Evolutionary conservation across 768 basidiomycete genomes (phyloP).

Genomic region (Pulveroboletus ravenelii): DNA sequence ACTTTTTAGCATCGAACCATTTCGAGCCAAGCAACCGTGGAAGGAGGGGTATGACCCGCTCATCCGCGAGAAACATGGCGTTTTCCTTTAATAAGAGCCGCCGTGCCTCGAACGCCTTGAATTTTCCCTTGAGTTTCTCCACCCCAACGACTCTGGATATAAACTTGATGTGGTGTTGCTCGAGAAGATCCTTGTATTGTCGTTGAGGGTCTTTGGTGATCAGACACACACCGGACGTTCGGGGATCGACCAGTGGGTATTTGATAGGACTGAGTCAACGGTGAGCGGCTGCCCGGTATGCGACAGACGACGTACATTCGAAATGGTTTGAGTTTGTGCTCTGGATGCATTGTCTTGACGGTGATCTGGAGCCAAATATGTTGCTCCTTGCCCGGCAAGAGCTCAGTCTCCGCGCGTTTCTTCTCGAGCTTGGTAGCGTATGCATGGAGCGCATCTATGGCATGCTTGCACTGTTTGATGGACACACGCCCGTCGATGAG

Average conservation of each 20-base stretch:
- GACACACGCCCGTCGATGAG: conserved; percentile 73
- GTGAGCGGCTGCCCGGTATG: neutral
- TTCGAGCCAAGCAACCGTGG: conserved; percentile 83
- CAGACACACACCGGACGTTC: conserved; percentile 75
- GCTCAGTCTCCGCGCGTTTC: conserved; percentile 66
- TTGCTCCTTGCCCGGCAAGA: conserved; percentile 75
- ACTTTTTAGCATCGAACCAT: conserved; percentile 98
- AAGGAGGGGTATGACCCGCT: conserved; percentile 80
- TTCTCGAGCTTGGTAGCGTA: conserved; percentile 63
- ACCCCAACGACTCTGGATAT: conserved; percentile 89
- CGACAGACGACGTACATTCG: conserved; percentile 61
- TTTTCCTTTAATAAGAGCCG: conserved; percentile 83
- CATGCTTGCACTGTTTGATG: conserved; percentile 65
- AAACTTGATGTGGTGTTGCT: conserved; percentile 75
- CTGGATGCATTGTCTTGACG: conserved; percentile 75
- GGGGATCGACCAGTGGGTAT: conserved; percentile 80
- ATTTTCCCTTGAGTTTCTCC: conserved; percentile 91
- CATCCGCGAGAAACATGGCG: conserved; percentile 90
- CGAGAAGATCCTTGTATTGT: conserved; percentile 91
- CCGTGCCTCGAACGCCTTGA: conserved; percentile 78
- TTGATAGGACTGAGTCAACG: conserved; percentile 51
- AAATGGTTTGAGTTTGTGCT: conserved; percentile 72
- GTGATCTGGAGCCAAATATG: conserved; percentile 86
- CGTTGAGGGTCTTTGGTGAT: conserved; percentile 96
- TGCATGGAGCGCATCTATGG: conserved; percentile 71